Base-by-base conservation (phyloP, 1,284 basidiomycete species). In the Moesziomyces parantarcticus region DNA sequence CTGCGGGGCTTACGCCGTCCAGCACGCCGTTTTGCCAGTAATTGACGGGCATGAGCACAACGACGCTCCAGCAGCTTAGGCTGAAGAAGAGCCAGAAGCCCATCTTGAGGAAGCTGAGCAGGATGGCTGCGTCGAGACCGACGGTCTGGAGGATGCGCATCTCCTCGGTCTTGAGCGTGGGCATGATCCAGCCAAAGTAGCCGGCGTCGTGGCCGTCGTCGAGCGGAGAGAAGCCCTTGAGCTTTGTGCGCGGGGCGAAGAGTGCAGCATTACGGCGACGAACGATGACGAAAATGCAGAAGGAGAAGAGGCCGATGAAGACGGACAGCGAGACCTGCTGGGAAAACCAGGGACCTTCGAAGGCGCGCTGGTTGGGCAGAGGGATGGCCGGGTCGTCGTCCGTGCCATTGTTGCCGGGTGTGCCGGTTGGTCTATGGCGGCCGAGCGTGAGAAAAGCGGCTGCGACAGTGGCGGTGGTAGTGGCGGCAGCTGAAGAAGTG, bases 101-200 rank as follows among this genome's bases (percentile, higher is more conserved):
- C 88, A 92, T 97, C 84, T 95, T 94, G 88, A 94, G 92, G 86
- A 99, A 99, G 76, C 90, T 92, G 39, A 99, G 88, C 5, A 98
- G 88, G 76, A 98, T 94, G 6, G 94, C 94, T 41, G 94, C 96
- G 85, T 99, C 96, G 49, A 99, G 86, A 0, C 96, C 96, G 13
- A 98, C 95, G 42, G 96, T 95, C 83, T 98, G 95, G 0, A 98
- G 87, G n/a, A 98, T 90, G 3, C 92, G 92, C 77, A 92, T 93
- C 81, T 98, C 96, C 44, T 92, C 93, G 0, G 92, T 93, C 58
- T 88, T 87, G 57, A 97, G 87, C 0, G 95, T 98, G 0, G 96
- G 96, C 70, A 94, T 84, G 70, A 98, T 92, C 96, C 96, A 99
- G 21, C 93, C 93, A 85, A 97, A 94, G 85, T 96, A 87, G 74